Evolutionary conservation across 192 early-diverging fungal species (phyloP).

Genomic region (Entomortierella parvispora): DNA sequence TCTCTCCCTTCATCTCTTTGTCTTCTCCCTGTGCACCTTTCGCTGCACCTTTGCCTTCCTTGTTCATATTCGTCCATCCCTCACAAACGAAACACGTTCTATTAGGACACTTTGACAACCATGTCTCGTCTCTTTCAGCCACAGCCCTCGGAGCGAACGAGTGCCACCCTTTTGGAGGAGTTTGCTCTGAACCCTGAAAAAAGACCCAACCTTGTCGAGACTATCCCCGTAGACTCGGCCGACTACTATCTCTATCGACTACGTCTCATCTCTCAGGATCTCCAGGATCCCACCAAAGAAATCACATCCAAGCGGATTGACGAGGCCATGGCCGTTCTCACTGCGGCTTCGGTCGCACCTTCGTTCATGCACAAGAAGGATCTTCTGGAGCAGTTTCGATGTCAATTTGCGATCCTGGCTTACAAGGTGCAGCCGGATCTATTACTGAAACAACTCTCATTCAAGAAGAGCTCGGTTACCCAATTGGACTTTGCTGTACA

Average conservation of each 20-base stretch:
- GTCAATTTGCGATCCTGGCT: conserved; percentile 26
- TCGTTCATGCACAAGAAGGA: background rate
- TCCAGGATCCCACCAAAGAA: conserved; percentile 16
- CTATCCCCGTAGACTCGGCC: background rate
- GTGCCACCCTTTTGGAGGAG: conserved; percentile 26
- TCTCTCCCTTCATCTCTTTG: background rate
- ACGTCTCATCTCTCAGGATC: conserved; percentile 11
- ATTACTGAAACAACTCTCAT: conserved; percentile 11
- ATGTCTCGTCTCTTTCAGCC: background rate
- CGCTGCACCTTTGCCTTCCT: no score
- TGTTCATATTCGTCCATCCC: conserved; percentile 4
- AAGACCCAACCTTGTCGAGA: conserved; percentile 11
- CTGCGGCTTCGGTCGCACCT: background rate
- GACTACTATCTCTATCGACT: conserved; percentile 13
- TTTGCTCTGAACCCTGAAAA: conserved; percentile 34
- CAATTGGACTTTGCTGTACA: conserved; percentile 1
- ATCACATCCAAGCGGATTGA: conserved; percentile 10
- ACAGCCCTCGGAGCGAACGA: background rate
- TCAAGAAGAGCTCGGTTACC: conserved; percentile 13
- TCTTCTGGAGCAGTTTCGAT: background rate
- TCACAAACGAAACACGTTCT: no score
- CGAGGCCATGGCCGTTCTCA: conserved; percentile 1
- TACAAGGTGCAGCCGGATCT: conserved; percentile 25
- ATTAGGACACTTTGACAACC: no score
- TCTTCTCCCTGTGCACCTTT: no score